Evolutionary conservation across 2,329 filamentous ascomycete species (phyloP).

Genomic region (Penicillium sp.): DNA sequence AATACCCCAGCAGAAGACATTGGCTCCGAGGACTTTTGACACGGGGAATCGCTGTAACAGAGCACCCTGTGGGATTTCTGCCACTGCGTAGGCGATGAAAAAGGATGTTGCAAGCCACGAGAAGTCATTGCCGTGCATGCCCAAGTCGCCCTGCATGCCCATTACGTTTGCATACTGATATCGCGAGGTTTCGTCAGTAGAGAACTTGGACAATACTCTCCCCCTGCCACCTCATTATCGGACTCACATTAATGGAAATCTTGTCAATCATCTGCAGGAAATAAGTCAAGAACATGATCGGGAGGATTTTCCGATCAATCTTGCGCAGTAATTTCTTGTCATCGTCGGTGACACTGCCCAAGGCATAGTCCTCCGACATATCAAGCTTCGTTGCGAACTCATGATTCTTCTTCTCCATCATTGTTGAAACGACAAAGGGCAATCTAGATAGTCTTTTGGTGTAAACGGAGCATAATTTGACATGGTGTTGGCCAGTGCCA

Average conservation of each 20-base stretch:
- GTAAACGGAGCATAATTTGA: background rate
- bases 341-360: conserved; percentile 38
- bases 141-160: conserved; percentile 61
- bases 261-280: conserved; percentile 69
- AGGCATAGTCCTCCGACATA: conserved; percentile 36
- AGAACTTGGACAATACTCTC: background rate
- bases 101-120: conserved; percentile 65
- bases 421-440: background rate
- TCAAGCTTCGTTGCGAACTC: conserved; percentile 45
- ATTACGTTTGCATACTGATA: conserved; percentile 67
- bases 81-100: conserved; percentile 64
- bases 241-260: conserved; percentile 61
- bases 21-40: conserved; percentile 63
- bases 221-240: background rate
- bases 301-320: conserved; percentile 63
- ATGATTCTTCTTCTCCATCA: conserved; percentile 23
- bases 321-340: conserved; percentile 56
- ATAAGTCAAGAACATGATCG: conserved; percentile 65
- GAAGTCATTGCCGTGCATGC: conserved; percentile 63
- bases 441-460: background rate
- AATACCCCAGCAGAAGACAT: conserved; percentile 63
- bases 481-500: conserved; percentile 10
- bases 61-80: conserved; percentile 65
- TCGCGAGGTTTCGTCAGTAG: background rate
- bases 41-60: conserved; percentile 64